phyloP scores from a whole-genome alignment of 2,329 filamentous ascomycete species.

The Penicillium concentricum region DNA sequence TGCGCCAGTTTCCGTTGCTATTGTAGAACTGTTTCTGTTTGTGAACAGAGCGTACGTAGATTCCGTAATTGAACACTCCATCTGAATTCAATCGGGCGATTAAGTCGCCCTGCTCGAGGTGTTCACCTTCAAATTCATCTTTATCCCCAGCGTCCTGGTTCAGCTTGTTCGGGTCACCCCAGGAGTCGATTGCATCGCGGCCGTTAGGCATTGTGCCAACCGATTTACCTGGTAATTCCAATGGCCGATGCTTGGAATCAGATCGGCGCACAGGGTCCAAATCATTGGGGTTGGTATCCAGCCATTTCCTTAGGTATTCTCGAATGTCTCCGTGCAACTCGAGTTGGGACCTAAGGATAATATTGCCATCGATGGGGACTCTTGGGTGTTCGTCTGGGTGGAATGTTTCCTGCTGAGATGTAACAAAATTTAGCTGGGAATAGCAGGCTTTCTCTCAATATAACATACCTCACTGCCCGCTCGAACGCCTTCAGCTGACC shows the following conservation, averaged over 20 bases:
- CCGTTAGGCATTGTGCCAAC: slow-evolving; percentile 38
- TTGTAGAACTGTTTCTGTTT: slow-evolving; percentile 47
- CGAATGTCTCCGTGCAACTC: slow-evolving; percentile 40
- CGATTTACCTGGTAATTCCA: slow-evolving; percentile 16
- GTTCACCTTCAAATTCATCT: slow-evolving; percentile 34
- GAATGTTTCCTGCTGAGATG: background rate
- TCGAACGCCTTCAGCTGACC: background rate
- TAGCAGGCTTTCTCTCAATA: background rate
- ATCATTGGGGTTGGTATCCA: slow-evolving; percentile 28
- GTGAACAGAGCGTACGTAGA: slow-evolving; percentile 43
- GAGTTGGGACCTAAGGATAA: slow-evolving; percentile 34
- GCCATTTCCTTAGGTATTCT: slow-evolving; percentile 44
- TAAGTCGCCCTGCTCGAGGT: slow-evolving; percentile 43
- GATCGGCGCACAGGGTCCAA: slow-evolving; percentile 32
- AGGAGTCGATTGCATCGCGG: slow-evolving; percentile 28
- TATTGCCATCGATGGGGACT: slow-evolving; percentile 18
- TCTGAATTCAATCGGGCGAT: slow-evolving; percentile 34
- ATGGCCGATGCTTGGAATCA: slow-evolving; percentile 14
- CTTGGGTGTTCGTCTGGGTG: background rate
- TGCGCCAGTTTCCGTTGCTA: slow-evolving; percentile 44
- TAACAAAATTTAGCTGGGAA: background rate
- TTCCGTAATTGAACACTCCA: slow-evolving; percentile 33
- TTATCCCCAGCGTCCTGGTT: slow-evolving; percentile 30
- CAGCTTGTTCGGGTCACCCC: slow-evolving; percentile 23
- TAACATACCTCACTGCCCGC: slow-evolving; percentile 3